These are phyloP conservation scores for Urtica urens DNA, from an alignment of 306 rosid genomes.

Conservation along the genomic window DNA sequence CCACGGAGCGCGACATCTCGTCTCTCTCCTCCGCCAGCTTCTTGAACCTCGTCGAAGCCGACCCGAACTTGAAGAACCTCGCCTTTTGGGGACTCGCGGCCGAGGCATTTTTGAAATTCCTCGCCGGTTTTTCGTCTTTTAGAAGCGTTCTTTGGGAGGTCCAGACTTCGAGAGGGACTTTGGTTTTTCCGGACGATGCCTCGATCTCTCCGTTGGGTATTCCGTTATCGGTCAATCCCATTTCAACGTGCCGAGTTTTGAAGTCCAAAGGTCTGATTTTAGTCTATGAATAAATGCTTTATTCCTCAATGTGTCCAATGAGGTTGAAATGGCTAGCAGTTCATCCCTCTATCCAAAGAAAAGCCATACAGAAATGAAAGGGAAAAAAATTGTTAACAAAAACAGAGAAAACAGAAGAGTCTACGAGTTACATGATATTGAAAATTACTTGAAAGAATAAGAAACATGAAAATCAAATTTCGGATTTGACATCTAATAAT, in stretches of 20 bases:
- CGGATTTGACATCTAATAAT: no score
- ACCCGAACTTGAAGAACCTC: constrained; percentile 46
- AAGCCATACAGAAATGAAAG: background rate
- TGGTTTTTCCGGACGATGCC: constrained; percentile 30
- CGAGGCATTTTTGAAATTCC: constrained; percentile 20
- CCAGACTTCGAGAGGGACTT: constrained; percentile 34
- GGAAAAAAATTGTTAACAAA: background rate
- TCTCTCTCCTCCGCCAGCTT: constrained; percentile 46
- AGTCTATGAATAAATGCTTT: no score
- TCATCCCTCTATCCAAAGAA: background rate
- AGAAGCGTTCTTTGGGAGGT: constrained; percentile 28
- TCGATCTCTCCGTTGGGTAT: constrained; percentile 38
- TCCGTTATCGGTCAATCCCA: constrained; percentile 43
- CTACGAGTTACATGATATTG: background rate
- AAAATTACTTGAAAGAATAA: no score
- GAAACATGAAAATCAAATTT: no score
- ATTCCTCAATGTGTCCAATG: no score
- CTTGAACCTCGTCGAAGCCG: constrained; percentile 61
- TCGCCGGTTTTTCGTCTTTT: constrained; percentile 28
- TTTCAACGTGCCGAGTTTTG: constrained; percentile 24
- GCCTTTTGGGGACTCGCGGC: constrained; percentile 29
- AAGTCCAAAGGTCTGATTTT: no score
- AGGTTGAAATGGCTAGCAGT: constrained; percentile 9
- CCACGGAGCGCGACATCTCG: constrained; percentile 49
- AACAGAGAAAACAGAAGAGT: constrained; percentile 9